Evolutionary conservation across 2,329 filamentous ascomycete species (phyloP).

Genomic region (Paraphaeosphaeria minitans): DNA sequence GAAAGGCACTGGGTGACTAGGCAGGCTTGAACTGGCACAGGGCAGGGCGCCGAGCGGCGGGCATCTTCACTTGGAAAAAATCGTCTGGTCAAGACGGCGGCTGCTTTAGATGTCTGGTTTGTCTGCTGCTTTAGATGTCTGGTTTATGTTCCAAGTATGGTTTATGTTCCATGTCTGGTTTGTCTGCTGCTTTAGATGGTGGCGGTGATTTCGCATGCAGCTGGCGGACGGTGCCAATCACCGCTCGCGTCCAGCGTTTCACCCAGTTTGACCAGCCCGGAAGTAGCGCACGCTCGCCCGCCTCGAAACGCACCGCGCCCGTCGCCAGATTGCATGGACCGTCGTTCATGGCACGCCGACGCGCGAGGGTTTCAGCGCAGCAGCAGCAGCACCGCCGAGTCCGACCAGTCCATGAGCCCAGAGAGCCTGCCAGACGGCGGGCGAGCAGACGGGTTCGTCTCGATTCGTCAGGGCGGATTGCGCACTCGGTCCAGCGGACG

Average conservation of each 20-base stretch:
- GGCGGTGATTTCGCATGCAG: slow-evolving; percentile 34
- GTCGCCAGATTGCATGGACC: slow-evolving; percentile 10
- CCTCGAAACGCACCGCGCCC: slow-evolving; percentile 14
- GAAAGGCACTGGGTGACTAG: too few species aligned
- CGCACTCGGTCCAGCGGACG: slow-evolving; percentile 5
- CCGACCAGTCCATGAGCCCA: too few species aligned
- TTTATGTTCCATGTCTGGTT: too few species aligned
- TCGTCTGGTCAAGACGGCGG: too few species aligned
- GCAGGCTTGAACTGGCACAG: slow-evolving; percentile 15
- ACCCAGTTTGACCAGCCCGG: slow-evolving; percentile 24
- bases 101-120: too few species aligned
- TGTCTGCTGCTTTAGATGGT: not conserved
- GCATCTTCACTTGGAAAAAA: too few species aligned
- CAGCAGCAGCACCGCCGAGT: too few species aligned
- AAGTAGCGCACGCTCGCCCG: slow-evolving; percentile 17
- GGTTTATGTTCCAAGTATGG: too few species aligned
- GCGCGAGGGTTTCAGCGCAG: slow-evolving; percentile 23
- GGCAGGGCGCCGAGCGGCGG: not conserved
- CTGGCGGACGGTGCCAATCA: slow-evolving; percentile 28
- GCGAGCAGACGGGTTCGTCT: too few species aligned
- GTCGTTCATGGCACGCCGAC: slow-evolving; percentile 12
- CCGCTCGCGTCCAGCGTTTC: slow-evolving; percentile 30
- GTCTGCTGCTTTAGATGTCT: too few species aligned
- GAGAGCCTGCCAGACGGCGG: too few species aligned
- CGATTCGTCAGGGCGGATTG: slow-evolving; percentile 19